Conservation (phyloP, 768 basidiomycete species). For the Termitomyces sp. region DNA sequence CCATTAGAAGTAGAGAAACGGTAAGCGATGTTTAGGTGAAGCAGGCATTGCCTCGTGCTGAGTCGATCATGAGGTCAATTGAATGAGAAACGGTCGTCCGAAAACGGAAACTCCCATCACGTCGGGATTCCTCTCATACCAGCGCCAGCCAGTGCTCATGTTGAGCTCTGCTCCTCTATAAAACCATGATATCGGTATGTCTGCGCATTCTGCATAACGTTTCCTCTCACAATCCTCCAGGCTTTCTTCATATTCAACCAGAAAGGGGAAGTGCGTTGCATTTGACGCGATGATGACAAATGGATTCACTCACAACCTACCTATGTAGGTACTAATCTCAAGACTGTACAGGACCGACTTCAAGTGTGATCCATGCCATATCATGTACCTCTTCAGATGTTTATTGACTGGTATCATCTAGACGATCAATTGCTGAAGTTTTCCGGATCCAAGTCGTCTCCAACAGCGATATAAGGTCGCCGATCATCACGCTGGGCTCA, state of each 20-base stretch:
- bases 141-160: conserved; percentile 3
- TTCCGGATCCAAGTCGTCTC: conserved; percentile 99
- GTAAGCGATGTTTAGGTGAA: background rate
- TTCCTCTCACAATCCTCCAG: conserved; percentile 33
- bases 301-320: conserved; percentile 1
- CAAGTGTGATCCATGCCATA: conserved; percentile 57
- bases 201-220: background rate
- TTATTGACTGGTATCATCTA: conserved; percentile 23
- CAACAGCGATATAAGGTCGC: conserved; percentile 93
- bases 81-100: background rate
- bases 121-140: background rate
- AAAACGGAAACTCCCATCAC: conserved; percentile 8
- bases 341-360: conserved; percentile 94
- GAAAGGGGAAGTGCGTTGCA: conserved; percentile 83
- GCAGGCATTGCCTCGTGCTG: background rate
- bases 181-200: conserved; percentile 26
- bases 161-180: background rate
- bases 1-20: background rate
- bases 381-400: background rate
- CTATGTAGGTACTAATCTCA: conserved; percentile 83
- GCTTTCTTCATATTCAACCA: conserved; percentile 99
- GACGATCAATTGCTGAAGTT: conserved; percentile 95
- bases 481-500: conserved; percentile 95
- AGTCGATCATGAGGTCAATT: conserved; percentile 2
- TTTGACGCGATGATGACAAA: conserved; percentile 1